These are phyloP conservation scores for Mucor mucedo DNA, from an alignment of 371 early-diverging fungal species.

Conservation along the genomic window DNA sequence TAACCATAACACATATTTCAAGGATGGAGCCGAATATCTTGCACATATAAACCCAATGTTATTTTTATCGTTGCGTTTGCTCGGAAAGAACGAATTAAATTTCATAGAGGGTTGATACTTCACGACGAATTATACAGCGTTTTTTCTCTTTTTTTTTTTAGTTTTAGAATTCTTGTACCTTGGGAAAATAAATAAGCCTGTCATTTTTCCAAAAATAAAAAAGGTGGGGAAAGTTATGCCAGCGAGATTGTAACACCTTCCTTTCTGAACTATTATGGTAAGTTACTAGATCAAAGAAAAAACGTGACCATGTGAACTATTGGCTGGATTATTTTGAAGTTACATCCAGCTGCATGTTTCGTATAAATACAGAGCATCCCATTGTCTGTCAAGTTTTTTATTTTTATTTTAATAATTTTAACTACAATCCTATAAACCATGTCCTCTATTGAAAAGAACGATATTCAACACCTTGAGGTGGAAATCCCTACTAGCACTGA, in stretches of 20 bases:
- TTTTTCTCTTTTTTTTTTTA: not conserved
- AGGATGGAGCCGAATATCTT: too few relatives aligned
- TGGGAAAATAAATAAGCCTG: constrained; percentile 4
- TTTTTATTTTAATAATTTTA: constrained; percentile 1
- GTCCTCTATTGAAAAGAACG: constrained; percentile 24
- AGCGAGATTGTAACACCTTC: constrained; percentile 21
- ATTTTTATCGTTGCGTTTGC: too few relatives aligned
- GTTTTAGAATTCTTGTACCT: constrained; percentile 3
- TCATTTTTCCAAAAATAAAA: not conserved
- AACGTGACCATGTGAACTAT: constrained; percentile 29
- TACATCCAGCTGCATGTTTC: constrained; percentile 9
- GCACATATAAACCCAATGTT: too few relatives aligned
- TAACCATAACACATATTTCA: too few relatives aligned
- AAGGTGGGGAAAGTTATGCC: constrained; percentile 25
- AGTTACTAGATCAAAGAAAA: not conserved
- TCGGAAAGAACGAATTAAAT: not conserved
- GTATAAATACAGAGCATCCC: constrained; percentile 12
- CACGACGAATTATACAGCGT: not conserved
- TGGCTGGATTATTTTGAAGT: not conserved
- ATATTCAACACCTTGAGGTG: constrained; percentile 28
- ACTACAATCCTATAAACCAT: not conserved
- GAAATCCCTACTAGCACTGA: not conserved
- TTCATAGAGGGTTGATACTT: not conserved
- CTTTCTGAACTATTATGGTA: constrained; percentile 25
- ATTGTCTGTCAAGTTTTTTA: not conserved